Evolutionary conservation across 805 yeast species (phyloP).

Genomic region (Saccharomyces jurei): DNA sequence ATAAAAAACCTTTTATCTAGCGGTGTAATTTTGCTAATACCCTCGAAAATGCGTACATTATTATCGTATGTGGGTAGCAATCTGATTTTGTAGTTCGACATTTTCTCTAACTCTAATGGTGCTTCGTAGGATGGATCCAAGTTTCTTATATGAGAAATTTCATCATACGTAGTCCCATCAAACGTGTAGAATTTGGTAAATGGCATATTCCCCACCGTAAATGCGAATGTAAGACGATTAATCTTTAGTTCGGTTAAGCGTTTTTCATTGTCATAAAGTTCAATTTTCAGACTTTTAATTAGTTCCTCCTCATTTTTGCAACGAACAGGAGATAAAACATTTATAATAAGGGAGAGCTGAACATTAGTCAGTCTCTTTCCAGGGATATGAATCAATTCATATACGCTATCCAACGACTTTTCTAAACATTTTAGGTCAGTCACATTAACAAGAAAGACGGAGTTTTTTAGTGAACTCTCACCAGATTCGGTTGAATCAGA

Average conservation of each 20-base stretch:
- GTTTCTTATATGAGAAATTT: conserved; percentile 91
- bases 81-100: conserved; percentile 89
- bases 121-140: conserved; percentile 96
- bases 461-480: conserved; percentile 37
- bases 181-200: conserved; percentile 95
- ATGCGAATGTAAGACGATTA: conserved; percentile 87
- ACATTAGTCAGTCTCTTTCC: conserved; percentile 34
- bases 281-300: conserved; percentile 51
- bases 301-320: conserved; percentile 63
- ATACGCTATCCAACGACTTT: conserved; percentile 34
- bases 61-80: conserved; percentile 95
- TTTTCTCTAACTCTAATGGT: conserved; percentile 90
- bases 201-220: conserved; percentile 73
- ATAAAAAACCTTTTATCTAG: conserved; percentile 94
- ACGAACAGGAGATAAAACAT: conserved; percentile 67
- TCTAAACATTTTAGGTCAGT: not conserved
- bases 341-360: conserved; percentile 76
- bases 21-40: conserved; percentile 88
- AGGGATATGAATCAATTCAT: conserved; percentile 66
- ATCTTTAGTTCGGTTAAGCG: conserved; percentile 64
- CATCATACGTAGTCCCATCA: conserved; percentile 76
- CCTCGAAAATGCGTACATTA: conserved; percentile 95
- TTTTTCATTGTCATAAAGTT: conserved; percentile 58
- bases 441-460: not conserved
- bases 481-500: conserved; percentile 85